A percentile compares a stretch with the other conserved stretches of the same genome.
Evolutionary conservation across 2,329 filamentous ascomycete species (phyloP).

Genomic region (Pseudogymnoascus sp.): DNA sequence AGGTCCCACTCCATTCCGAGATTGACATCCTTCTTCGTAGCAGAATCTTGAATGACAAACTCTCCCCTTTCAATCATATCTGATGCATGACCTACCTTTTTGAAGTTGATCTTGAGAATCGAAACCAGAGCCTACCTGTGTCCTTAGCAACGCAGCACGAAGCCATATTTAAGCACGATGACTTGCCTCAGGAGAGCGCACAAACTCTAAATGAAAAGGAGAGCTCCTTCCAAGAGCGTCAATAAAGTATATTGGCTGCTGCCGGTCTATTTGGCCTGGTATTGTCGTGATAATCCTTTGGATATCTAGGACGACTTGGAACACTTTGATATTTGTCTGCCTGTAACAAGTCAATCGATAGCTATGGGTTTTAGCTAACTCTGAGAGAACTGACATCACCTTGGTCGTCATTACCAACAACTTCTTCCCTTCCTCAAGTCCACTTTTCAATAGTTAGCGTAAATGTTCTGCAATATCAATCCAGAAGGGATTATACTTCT

Average conservation of each 20-base stretch:
- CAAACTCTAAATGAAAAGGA: constrained; percentile 14
- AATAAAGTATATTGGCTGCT: constrained; percentile 13
- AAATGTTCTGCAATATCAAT: neutral
- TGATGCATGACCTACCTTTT: constrained; percentile 17
- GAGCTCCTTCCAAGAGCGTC: constrained; percentile 9
- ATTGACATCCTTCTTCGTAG: constrained; percentile 22
- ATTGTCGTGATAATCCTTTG: constrained; percentile 11
- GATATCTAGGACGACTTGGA: constrained; percentile 12
- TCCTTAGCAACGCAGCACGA: neutral
- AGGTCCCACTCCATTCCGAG: constrained; percentile 22
- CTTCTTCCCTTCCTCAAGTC: constrained; percentile 4
- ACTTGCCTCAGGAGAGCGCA: neutral
- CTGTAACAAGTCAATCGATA: neutral
- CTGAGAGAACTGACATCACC: neutral
- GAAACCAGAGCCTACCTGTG: constrained; percentile 22
- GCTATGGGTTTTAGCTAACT: no score
- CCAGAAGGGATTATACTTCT: neutral
- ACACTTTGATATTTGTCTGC: constrained; percentile 12
- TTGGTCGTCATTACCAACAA: neutral
- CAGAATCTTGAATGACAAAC: constrained; percentile 27
- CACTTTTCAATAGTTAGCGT: neutral
- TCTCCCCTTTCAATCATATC: constrained; percentile 25
- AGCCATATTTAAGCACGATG: neutral
- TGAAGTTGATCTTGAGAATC: constrained; percentile 26
- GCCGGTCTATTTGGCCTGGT: constrained; percentile 9